Percentiles rank a stretch among this genome's conserved stretches.
phyloP scores from a whole-genome alignment of 2,329 filamentous ascomycete genomes.

The Didymella pomorum region DNA sequence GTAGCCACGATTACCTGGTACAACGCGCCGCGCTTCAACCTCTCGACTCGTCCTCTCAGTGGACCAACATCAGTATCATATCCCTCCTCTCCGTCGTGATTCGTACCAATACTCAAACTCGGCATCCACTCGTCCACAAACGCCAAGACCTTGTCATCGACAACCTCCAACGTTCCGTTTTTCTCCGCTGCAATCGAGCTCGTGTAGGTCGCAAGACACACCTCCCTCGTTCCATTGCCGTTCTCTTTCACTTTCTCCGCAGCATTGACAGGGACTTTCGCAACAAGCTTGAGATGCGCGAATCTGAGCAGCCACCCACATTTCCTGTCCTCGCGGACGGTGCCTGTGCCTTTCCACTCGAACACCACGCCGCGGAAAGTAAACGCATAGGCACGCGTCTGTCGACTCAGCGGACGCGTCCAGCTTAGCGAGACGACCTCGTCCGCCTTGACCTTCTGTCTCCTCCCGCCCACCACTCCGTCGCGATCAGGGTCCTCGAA shows the following conservation, averaged over 20 bases:
- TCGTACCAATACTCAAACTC: not conserved
- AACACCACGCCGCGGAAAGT: slow-evolving; percentile 39
- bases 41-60: not conserved
- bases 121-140: slow-evolving; percentile 27
- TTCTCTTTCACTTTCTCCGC: not conserved
- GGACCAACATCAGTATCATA: too few relatives aligned
- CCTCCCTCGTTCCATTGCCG: slow-evolving; percentile 21
- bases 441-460: not conserved
- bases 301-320: slow-evolving; percentile 37
- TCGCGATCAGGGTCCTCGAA: slow-evolving; percentile 3
- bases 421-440: not conserved
- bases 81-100: not conserved
- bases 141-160: slow-evolving; percentile 31
- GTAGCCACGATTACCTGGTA: slow-evolving; percentile 46
- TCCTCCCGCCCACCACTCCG: too few relatives aligned
- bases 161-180: slow-evolving; percentile 39
- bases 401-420: not conserved
- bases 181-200: slow-evolving; percentile 38
- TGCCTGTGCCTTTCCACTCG: slow-evolving; percentile 47
- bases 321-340: slow-evolving; percentile 30
- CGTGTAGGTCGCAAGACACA: slow-evolving; percentile 42
- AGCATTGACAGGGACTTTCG: not conserved
- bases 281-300: slow-evolving; percentile 47
- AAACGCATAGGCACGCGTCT: slow-evolving; percentile 44
- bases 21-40: slow-evolving; percentile 32